Evolutionary conservation across 495 filamentous ascomycete species (phyloP).

Genomic region (Penicillium fimorum): DNA sequence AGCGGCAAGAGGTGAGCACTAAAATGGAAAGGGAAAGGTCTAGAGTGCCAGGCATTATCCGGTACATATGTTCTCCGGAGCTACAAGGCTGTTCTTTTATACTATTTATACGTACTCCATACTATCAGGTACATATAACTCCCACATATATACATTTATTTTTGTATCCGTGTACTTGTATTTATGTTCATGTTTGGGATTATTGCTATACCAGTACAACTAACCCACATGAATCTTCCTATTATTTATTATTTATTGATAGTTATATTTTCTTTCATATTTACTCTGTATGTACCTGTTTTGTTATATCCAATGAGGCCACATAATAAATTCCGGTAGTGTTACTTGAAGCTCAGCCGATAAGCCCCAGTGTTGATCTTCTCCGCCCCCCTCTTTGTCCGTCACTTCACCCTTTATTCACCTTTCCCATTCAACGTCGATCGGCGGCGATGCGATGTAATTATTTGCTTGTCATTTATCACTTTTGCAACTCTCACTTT

Average conservation of each 20-base stretch:
- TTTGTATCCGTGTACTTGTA: not conserved
- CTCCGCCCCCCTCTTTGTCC: constrained; percentile 21
- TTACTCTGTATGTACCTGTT: not conserved
- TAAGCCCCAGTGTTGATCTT: constrained; percentile 24
- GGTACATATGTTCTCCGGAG: not conserved
- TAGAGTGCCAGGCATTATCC: too few species aligned
- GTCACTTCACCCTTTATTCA: constrained; percentile 9
- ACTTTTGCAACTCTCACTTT: constrained; percentile 16
- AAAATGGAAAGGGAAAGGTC: too few species aligned
- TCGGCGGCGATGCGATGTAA: constrained; percentile 38
- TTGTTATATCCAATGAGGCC: not conserved
- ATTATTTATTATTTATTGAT: not conserved
- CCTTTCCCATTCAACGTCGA: constrained; percentile 16
- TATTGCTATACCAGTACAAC: not conserved
- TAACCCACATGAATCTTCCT: not conserved
- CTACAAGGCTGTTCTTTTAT: not conserved
- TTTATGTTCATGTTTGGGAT: not conserved
- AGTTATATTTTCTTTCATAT: not conserved
- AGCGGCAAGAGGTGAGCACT: too few species aligned
- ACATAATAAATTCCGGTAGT: not conserved
- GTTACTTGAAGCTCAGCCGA: constrained; percentile 4
- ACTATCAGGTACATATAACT: not conserved
- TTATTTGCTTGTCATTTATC: constrained; percentile 20
- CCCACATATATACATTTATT: not conserved
- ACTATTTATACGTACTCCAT: not conserved